Percentiles rank a stretch among this genome's conserved stretches.
These are phyloP conservation scores for Fomitopsis schrenkii DNA, from an alignment of 1,284 basidiomycete genomes.

Conservation along the genomic window DNA sequence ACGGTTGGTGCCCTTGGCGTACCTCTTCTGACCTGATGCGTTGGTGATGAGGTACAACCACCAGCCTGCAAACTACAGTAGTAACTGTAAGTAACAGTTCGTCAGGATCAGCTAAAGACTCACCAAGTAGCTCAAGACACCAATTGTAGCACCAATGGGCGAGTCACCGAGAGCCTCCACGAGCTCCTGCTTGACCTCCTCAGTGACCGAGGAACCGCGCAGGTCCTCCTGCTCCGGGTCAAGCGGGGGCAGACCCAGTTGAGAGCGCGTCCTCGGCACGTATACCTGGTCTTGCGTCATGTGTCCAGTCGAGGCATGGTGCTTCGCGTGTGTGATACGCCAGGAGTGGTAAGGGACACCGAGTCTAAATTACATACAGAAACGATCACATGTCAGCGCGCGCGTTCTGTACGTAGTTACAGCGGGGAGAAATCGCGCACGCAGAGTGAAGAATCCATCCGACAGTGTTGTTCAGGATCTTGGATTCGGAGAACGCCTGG, in stretches of 20 bases:
- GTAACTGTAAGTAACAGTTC: neutral
- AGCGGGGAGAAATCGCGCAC: slow-evolving; percentile 35
- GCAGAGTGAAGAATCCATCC: slow-evolving; percentile 94
- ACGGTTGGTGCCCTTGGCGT: slow-evolving; percentile 85
- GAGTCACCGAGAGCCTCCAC: slow-evolving; percentile 92
- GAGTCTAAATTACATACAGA: slow-evolving; percentile 46
- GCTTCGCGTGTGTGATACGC: slow-evolving; percentile 95
- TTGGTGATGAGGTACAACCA: slow-evolving; percentile 84
- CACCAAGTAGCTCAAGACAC: slow-evolving; percentile 70
- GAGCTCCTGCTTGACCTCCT: slow-evolving; percentile 75
- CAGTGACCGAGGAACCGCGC: slow-evolving; percentile 64
- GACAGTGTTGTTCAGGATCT: slow-evolving; percentile 89
- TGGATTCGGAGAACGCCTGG: slow-evolving; percentile 96
- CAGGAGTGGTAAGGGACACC: slow-evolving; percentile 98
- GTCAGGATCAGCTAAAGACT: slow-evolving; percentile 18
- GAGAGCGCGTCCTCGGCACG: slow-evolving; percentile 85
- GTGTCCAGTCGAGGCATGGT: slow-evolving; percentile 95
- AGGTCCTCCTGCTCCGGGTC: slow-evolving; percentile 68
- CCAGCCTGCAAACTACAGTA: slow-evolving; percentile 74
- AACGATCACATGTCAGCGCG: slow-evolving; percentile 25
- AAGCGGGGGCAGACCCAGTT: slow-evolving; percentile 61
- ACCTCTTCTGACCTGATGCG: slow-evolving; percentile 85
- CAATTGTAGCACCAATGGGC: slow-evolving; percentile 75
- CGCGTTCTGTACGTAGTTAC: neutral
- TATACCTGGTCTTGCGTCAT: slow-evolving; percentile 97